phyloP scores from a whole-genome alignment of 768 basidiomycete species.

The Tephrocybe sp. region DNA sequence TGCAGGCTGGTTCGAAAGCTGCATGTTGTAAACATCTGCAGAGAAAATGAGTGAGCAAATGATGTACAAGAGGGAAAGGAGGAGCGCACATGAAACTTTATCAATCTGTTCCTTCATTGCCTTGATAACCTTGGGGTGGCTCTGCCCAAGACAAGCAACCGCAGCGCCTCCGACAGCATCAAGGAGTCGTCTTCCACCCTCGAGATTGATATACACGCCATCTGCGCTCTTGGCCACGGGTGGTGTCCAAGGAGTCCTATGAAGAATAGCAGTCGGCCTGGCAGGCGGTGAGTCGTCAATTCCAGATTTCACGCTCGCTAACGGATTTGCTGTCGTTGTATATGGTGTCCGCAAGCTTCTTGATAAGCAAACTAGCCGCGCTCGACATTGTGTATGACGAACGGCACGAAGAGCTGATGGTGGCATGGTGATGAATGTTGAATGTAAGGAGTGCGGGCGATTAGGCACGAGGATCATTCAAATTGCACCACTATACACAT shows the following conservation, averaged over 20 bases:
- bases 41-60: not conserved
- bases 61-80: not conserved
- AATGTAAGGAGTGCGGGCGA: too few relatives aligned
- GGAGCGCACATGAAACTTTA: slow-evolving; percentile 66
- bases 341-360: too few relatives aligned
- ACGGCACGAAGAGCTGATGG: too few relatives aligned
- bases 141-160: slow-evolving; percentile 75
- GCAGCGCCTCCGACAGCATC: slow-evolving; percentile 89
- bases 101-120: slow-evolving; percentile 82
- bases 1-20: slow-evolving; percentile 77
- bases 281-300: not conserved
- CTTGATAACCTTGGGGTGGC: slow-evolving; percentile 67
- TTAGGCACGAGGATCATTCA: too few relatives aligned
- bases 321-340: too few relatives aligned
- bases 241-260: slow-evolving; percentile 73
- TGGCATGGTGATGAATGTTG: too few relatives aligned
- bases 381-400: too few relatives aligned
- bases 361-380: not conserved
- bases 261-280: slow-evolving; percentile 44
- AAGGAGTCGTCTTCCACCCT: slow-evolving; percentile 66
- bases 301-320: too few relatives aligned
- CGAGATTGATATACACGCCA: slow-evolving; percentile 71
- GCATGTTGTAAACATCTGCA: slow-evolving; percentile 85
- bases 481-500: too few relatives aligned
- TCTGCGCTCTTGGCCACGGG: slow-evolving; percentile 65